Evolutionary conservation across 352 stramenopile species (phyloP), one percentile per base, ranked within the genome.

Genomic region (Saprolegnia diclina): DNA sequence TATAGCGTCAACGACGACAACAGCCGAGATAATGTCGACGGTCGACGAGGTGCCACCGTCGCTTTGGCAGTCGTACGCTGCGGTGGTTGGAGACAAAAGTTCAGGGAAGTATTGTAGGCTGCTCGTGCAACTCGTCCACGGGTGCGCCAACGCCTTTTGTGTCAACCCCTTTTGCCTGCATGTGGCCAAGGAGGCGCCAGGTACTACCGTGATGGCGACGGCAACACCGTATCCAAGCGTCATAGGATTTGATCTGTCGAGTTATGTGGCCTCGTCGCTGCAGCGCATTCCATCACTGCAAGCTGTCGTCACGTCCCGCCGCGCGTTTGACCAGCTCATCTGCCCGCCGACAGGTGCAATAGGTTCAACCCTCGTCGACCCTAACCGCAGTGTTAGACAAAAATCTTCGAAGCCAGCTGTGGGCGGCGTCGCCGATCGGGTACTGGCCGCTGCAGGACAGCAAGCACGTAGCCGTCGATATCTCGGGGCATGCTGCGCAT

Each of bases 391-490:
- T 5, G 29, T 2, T 35, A 35, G 29, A 35, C 29, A 5, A 2
- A 5, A 35, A 35, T 35, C 1, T 48, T n/a, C 42, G 18, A 7
- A 48, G 42, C 42, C 42, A n/a, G 42, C 18, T 69, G 5, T 22
- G 62, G 18, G n/a, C 48, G 0, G 16, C 21, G 32, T 11, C 63
- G 11, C 46, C 54, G 11, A 16, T 44, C 1, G 35, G 40, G 13
- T 69, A 63, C 53, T 69, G 63, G 63, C 63, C 63, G 16, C 53
- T 69, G 14, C 48, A 69, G n/a, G 63, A 69, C 32, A 18, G 62
- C 50, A 13, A n/a, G 5, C 4, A 13, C n/a, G 4, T 42, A 7
- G 63, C 50, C n/a, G 35, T 69, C 11, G 63, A 69, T 54, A 37
- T 52, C 14, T 69, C 63, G 11, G 63, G 63, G 5, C 63, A 48